Conservation (phyloP, 2,329 filamentous ascomycete species). For the Ascochyta rabiei region DNA sequence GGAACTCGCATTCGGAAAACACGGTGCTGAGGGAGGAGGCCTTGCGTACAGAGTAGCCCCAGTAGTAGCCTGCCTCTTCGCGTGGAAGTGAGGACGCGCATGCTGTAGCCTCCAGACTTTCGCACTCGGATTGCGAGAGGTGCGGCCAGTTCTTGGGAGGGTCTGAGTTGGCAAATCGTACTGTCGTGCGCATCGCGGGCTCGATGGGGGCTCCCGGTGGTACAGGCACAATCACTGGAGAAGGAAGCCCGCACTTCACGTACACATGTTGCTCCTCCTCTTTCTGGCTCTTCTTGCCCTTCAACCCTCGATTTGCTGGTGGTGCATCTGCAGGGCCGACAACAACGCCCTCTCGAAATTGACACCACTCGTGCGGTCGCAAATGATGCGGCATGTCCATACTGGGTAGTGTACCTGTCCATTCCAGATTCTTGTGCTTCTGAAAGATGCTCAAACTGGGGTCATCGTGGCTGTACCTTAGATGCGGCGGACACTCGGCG, state of each 20-base stretch:
- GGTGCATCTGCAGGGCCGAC: conserved; percentile 42
- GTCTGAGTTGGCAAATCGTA: conserved; percentile 63
- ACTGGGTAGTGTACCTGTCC: conserved; percentile 74
- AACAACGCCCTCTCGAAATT: conserved; percentile 79
- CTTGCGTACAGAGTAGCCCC: conserved; percentile 77
- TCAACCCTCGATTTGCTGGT: conserved; percentile 8
- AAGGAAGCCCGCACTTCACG: conserved; percentile 58
- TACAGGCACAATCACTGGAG: conserved; percentile 60
- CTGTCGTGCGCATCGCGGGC: conserved; percentile 73
- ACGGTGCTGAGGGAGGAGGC: conserved; percentile 71
- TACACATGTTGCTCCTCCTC: conserved; percentile 40
- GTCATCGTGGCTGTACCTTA: conserved; percentile 49
- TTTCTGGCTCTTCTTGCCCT: conserved; percentile 55
- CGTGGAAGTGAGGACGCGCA: conserved; percentile 73
- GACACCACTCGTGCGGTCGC: conserved; percentile 75
- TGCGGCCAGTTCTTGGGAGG: conserved; percentile 44
- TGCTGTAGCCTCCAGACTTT: conserved; percentile 57
- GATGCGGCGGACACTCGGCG: conserved; percentile 82
- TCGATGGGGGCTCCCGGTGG: conserved; percentile 59
- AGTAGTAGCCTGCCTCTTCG: conserved; percentile 81
- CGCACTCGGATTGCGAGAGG: conserved; percentile 28
- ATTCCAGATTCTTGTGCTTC: conserved; percentile 76
- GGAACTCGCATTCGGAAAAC: conserved; percentile 77
- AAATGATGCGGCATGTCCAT: conserved; percentile 88
- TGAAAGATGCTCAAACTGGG: conserved; percentile 73